Evolutionary conservation across 1,139 yeast species (phyloP), one percentile per base, ranked within the genome.

Genomic region (Yamadazyma pseudoaaseri): DNA sequence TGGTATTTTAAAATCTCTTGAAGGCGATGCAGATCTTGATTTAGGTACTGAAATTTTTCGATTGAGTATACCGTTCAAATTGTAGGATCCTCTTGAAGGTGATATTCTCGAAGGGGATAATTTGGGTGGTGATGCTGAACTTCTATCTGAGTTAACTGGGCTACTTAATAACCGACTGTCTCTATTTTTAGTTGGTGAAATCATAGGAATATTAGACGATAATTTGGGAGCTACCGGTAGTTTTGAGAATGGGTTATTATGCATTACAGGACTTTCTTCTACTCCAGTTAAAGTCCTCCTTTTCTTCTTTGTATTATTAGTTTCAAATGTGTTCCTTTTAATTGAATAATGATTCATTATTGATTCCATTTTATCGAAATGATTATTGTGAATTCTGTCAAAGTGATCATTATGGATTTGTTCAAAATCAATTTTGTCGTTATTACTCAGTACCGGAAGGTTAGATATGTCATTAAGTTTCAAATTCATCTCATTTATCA

Each of bases 341-440:
- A 60, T 54, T 2, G 73, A 63, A 39, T 69, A 70, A 38, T 70
- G 75, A 29, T 49, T 56, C 15, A 62, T 54, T 20, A 70, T 69
- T 21, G 70, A 61, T 24, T 69, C 74, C 73, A 70, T 65, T 31
- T 58, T 56, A 38, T 51, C 56, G 47, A 65, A 65, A 29, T 59
- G 52, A 13, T 53, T 48, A 31, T 58, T 44, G 40, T 68, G 75
- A 31, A 60, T 49, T 1, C 33, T 16, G 27, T 34, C 35, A 15
- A 41, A 43, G 13, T 28, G 27, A 16, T 21, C 30, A 22, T 30
- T 33, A 11, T 22, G 25, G 7, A 22, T 8, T 12, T 22, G 6
- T 20, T 22, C 29, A 20, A 18, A 21, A 11, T 18, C 29, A 14
- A 29, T 20, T 11, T 18, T 16, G 11, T 30, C 18, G 12, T 29